phyloP scores from a whole-genome alignment of 768 basidiomycete species.

The Mycena capillaripes region DNA sequence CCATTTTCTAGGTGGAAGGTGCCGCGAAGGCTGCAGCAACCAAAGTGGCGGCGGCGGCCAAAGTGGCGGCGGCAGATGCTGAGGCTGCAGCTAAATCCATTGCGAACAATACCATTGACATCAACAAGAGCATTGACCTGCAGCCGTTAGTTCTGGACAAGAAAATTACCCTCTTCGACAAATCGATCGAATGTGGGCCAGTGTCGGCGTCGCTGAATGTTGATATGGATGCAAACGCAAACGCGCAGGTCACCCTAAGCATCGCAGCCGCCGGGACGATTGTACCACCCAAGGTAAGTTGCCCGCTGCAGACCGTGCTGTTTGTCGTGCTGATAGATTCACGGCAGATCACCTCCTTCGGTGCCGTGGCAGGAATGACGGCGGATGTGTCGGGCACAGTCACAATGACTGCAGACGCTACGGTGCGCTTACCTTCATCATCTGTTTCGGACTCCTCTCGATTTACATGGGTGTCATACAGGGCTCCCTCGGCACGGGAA shows the following conservation, averaged over 20 bases:
- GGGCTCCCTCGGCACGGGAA: too few species aligned
- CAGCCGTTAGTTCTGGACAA: conserved; percentile 19
- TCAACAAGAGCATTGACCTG: conserved; percentile 10
- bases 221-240: conserved; percentile 16
- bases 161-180: conserved; percentile 19
- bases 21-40: conserved; percentile 15
- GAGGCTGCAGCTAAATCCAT: background rate
- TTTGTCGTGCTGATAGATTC: too few species aligned
- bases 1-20: too few species aligned
- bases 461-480: too few species aligned
- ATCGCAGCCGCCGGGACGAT: conserved; percentile 43
- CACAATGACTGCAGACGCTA: too few species aligned
- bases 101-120: background rate
- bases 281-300: conserved; percentile 40
- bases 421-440: too few species aligned
- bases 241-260: conserved; percentile 25
- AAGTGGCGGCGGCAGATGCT: background rate
- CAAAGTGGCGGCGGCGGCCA: background rate
- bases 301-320: too few species aligned
- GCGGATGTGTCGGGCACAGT: too few species aligned
- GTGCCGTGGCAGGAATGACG: too few species aligned
- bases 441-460: too few species aligned
- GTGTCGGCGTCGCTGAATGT: conserved; percentile 3
- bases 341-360: too few species aligned
- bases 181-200: background rate